Conservation (phyloP, 495 filamentous ascomycete genomes). For the Daldinia loculata region DNA sequence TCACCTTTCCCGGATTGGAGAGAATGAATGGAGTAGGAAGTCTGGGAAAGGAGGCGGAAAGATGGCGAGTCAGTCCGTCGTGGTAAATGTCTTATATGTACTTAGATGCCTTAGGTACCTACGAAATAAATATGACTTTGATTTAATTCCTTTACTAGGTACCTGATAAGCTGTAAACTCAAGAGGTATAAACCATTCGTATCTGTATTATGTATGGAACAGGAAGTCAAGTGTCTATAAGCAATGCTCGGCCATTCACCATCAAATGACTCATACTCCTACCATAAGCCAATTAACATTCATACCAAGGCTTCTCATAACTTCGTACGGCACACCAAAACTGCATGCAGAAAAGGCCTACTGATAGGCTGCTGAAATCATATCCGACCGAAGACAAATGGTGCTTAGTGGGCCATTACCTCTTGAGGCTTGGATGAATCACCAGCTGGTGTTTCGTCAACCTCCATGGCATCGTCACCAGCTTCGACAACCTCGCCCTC, state of each 20-base stretch:
- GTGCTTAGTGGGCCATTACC: constrained; percentile 30
- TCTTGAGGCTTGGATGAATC: constrained; percentile 40
- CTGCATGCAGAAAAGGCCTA: constrained; percentile 5
- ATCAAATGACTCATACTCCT: constrained; percentile 18
- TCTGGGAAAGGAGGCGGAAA: not conserved
- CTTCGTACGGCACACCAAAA: constrained; percentile 26
- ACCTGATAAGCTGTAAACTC: not conserved
- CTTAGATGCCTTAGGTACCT: not conserved
- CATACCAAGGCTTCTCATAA: constrained; percentile 38
- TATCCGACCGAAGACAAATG: not conserved
- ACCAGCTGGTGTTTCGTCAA: constrained; percentile 61
- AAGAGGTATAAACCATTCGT: constrained; percentile 1
- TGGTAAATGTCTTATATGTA: not conserved
- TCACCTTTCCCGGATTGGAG: not conserved
- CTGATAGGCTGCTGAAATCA: not conserved
- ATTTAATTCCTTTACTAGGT: not conserved
- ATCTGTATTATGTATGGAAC: constrained; percentile 8
- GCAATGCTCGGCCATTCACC: constrained; percentile 1
- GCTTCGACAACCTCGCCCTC: constrained; percentile 72
- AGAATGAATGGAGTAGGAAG: not conserved
- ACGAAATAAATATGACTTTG: not conserved
- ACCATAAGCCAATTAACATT: constrained; percentile 26
- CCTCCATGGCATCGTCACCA: constrained; percentile 84
- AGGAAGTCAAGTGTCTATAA: constrained; percentile 14
- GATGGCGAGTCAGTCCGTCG: not conserved